Evolutionary conservation across 2,329 filamentous ascomycete genomes (phyloP), one percentile per base, ranked within the genome.

Genomic region (Escovopsis sp.): DNA sequence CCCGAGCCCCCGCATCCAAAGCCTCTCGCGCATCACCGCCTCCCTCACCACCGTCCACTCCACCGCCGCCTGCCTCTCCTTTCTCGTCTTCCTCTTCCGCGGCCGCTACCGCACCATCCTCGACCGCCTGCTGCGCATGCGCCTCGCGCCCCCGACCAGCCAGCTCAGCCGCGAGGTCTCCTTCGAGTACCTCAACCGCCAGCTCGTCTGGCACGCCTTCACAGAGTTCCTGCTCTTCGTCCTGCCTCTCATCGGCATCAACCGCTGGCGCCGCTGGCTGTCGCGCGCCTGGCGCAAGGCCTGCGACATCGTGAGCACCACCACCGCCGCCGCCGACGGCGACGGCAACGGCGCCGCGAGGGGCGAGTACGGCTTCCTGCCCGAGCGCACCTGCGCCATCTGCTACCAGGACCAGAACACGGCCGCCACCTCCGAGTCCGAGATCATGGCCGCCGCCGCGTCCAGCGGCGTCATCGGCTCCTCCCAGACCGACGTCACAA

Each of bases 161-260:
- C 85, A 94, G 57, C 82, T 93, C 49, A 85, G 78, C 57, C 75
- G 89, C 30, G 87, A 96, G 61, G 88, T 98, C 26, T 94, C 85
- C 1, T 96, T 98, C 58, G 91, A 98, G 63, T 96, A 95, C 55
- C 75, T 96, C 40, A 98, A 98, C 60, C 80, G 91, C 39, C 91
- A 98, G 64, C 77, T 98, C 10, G 91, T 98, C 33, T 98, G 91
- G 91, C 91, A 98, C 63, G 91, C 91, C n/a, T 94, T 98, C 55
- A 98, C 91, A 26, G 91, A 98, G 59, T 98, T 98, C 54, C 69
- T 98, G n/a, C 74, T 98, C 30, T 98, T 96, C 60, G 75, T 96
- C 15, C 71, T 98, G n/a, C 91, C 91, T 0, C 73, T 98, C n/a
- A 84, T 98, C 36, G 91, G 91, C 41, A 89, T 98, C 51, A 82